Conservation (phyloP, 768 basidiomycete genomes). For the Leucosporidium yakuticum region DNA sequence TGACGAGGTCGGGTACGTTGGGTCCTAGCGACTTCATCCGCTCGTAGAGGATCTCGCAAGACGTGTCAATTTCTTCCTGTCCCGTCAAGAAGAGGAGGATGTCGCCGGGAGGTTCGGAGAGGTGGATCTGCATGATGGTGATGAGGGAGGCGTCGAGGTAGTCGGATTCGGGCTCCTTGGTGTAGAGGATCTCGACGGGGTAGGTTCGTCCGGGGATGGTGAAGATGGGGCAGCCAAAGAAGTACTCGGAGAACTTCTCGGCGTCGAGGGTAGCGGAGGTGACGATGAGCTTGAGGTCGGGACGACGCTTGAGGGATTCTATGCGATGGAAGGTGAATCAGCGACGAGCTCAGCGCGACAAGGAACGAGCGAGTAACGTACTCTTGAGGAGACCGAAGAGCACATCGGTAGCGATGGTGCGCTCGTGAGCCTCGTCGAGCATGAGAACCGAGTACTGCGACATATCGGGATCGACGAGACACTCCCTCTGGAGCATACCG, state of each 20-base stretch:
- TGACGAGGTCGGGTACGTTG: constrained; percentile 95
- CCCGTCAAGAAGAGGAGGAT: constrained; percentile 95
- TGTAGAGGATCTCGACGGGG: constrained; percentile 96
- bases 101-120: constrained; percentile 95
- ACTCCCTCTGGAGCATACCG: constrained; percentile 97
- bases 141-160: constrained; percentile 97
- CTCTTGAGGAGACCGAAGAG: constrained; percentile 93
- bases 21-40: constrained; percentile 98
- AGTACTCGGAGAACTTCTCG: constrained; percentile 99
- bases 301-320: constrained; percentile 91
- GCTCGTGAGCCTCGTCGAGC: constrained; percentile 98
- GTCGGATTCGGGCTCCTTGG: constrained; percentile 95
- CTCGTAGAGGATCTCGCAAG: constrained; percentile 94
- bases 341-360: background rate
- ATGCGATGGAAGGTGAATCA: constrained; percentile 16
- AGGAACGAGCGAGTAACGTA: constrained; percentile 36
- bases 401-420: constrained; percentile 97
- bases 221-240: constrained; percentile 97
- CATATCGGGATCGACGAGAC: constrained; percentile 88
- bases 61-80: constrained; percentile 96
- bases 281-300: constrained; percentile 95
- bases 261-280: constrained; percentile 99
- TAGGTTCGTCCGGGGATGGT: constrained; percentile 99
- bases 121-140: constrained; percentile 98
- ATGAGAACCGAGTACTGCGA: constrained; percentile 91